Base-by-base conservation (phyloP, 2,329 filamentous ascomycete species). In the Cryphonectria carpinicola region DNA sequence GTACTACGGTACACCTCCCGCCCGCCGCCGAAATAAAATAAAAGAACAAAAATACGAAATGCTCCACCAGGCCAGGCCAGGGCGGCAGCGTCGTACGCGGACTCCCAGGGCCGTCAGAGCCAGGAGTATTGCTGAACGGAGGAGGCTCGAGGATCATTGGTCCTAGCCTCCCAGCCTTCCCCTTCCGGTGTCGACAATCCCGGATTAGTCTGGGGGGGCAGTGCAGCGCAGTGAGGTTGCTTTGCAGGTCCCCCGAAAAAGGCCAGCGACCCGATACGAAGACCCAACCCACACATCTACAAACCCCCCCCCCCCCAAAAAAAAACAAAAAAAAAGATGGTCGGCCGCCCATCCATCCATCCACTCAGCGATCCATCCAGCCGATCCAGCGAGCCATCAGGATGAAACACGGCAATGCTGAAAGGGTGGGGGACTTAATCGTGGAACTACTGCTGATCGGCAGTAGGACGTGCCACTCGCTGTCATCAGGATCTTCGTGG, bases 351-450 rank as follows among this genome's bases (percentile, higher is more conserved):
- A 28, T 28, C 28, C 28, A 28, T 28, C 46, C 46, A 22, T 49
- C 17, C 46, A 32, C 32, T 32, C 46, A 54, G 6, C 49, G 19
- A 25, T 25, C 49, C 49, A 52, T 25, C 49, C 22, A 25, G 8
- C 49, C 49, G 11, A 32, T 56, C 11, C n/a, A 56, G 25, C 28
- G n/a, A 32, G 54, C 61, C 39, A 64, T 32, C 61, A 64, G 37
- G 61, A 39, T 64, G 61, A 64, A 64, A 64, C 61, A 43, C 37
- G 39, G 39, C 25, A 64, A 39, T 46, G 28, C 61, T 64, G 35
- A 22, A 14, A 17, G 13, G 58, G 58, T 61, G 58, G 58, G 58
- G 58, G 11, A 39, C 32, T 32, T 32, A 25, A 58, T 28, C 13
- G 54, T 14, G 54, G 25, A 19, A 19, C 54, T 32, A 11, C 52